A percentile compares a stretch with the other conserved stretches of the same genome.
Conservation (phyloP, 2,329 filamentous ascomycete species). For the Hymenoscyphus infarciens region DNA sequence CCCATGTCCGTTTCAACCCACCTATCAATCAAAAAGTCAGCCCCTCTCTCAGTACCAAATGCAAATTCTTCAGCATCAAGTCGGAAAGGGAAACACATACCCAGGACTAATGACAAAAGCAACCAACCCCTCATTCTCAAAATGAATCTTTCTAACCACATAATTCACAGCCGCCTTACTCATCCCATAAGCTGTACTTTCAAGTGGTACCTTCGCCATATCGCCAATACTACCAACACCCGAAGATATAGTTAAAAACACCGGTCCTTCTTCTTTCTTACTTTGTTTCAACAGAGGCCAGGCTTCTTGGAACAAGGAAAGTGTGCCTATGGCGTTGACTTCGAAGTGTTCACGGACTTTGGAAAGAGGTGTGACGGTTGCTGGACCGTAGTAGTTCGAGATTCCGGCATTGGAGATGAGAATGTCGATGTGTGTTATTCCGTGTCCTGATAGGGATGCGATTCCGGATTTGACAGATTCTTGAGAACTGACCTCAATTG, state of each 20-base stretch:
- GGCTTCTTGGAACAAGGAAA: slow-evolving; percentile 45
- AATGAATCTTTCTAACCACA: slow-evolving; percentile 36
- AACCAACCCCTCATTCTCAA: slow-evolving; percentile 31
- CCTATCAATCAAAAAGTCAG: slow-evolving; percentile 15
- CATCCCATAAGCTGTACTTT: slow-evolving; percentile 39
- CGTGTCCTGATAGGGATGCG: slow-evolving; percentile 30
- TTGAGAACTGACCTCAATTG: slow-evolving; percentile 40
- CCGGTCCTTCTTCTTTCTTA: slow-evolving; percentile 28
- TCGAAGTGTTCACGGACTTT: slow-evolving; percentile 40
- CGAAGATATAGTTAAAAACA: slow-evolving; percentile 37
- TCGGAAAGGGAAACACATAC: slow-evolving; percentile 17
- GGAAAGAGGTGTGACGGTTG: slow-evolving; percentile 36
- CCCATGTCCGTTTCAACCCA: slow-evolving; percentile 43
- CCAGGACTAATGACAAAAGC: slow-evolving; percentile 32
- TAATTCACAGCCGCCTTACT: slow-evolving; percentile 40
- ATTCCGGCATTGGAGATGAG: slow-evolving; percentile 52
- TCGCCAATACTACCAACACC: slow-evolving; percentile 23
- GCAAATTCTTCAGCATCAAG: not conserved
- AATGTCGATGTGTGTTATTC: slow-evolving; percentile 44
- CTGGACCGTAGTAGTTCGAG: slow-evolving; percentile 33
- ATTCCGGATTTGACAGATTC: slow-evolving; percentile 37
- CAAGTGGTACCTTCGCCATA: slow-evolving; percentile 15
- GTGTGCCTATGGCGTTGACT: slow-evolving; percentile 42
- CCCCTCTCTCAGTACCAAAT: not conserved
- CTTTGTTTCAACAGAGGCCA: slow-evolving; percentile 39